Conservation (phyloP, 1,284 basidiomycete species). For the Coniferiporia weirii region DNA sequence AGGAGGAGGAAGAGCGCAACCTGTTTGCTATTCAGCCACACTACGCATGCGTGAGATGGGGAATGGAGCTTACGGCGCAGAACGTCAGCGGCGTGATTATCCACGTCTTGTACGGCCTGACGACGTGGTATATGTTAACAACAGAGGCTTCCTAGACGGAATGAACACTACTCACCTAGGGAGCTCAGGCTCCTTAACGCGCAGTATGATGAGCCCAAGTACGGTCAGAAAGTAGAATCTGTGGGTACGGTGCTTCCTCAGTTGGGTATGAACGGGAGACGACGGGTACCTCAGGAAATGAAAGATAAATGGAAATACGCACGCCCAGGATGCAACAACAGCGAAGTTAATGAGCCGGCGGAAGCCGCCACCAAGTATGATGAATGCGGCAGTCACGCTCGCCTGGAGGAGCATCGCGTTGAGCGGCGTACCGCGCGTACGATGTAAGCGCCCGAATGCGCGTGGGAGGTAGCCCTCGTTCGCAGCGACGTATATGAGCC, state of each 20-base stretch:
- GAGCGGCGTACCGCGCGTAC: slow-evolving; percentile 73
- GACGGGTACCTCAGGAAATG: not conserved
- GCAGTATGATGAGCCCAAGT: slow-evolving; percentile 80
- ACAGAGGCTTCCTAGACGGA: not conserved
- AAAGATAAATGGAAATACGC: not conserved
- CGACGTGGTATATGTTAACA: slow-evolving; percentile 1
- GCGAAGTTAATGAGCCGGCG: slow-evolving; percentile 84
- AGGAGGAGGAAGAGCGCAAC: slow-evolving; percentile 89
- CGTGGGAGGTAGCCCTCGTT: slow-evolving; percentile 84
- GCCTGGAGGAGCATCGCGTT: slow-evolving; percentile 82
- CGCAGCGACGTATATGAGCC: slow-evolving; percentile 85
- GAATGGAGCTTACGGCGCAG: slow-evolving; percentile 60
- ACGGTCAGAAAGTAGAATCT: slow-evolving; percentile 87
- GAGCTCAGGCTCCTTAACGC: slow-evolving; percentile 87
- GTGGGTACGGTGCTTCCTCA: not conserved
- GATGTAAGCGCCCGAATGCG: slow-evolving; percentile 73
- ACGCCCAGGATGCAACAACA: slow-evolving; percentile 81
- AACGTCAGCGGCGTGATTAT: slow-evolving; percentile 88
- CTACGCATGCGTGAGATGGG: not conserved
- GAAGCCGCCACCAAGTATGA: slow-evolving; percentile 85
- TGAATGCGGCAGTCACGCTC: slow-evolving; percentile 67
- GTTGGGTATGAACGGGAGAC: too few species aligned
- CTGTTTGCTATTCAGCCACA: slow-evolving; percentile 31
- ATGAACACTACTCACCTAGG: slow-evolving; percentile 49
- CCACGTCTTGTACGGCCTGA: slow-evolving; percentile 87